Base-by-base conservation (phyloP, 2,329 filamentous ascomycete genomes). In the Hypomyces rosellus region DNA sequence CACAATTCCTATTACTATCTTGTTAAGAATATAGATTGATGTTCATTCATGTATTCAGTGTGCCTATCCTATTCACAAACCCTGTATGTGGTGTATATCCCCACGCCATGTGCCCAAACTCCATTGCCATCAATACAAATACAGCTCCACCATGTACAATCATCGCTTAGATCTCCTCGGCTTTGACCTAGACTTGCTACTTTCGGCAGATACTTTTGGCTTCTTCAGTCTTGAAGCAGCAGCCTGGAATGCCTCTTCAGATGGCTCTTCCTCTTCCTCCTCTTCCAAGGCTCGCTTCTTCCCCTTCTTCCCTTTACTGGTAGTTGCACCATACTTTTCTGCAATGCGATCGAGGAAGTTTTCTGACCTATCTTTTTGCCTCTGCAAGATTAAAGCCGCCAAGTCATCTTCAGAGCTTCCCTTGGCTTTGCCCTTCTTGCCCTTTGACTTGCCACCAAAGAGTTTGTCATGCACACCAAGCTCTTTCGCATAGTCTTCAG, bases 401-500 rank as follows among this genome's bases (percentile, higher is more conserved):
- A 95, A 72, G 16, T 68, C 72, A 33, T 75, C 72, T 59, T 81
- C 78, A 0, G 76, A 74, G 61, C 65, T 61, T 33, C 59, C 57
- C 58, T 70, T 72, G 37, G 63, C 66, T 54, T 73, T 72, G 50
- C 64, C 68, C 46, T 65, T 65, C 50, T 72, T 74, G 34, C 70
- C 73, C 59, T 78, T 80, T 33, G 38, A 9, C 52, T 71, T 70
- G 36, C 65, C 64, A 6, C 72, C 80, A 57, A 84, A 86, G 25
- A 89, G 64, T 64, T 86, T 84, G 51, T 88, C 85, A 59, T 86
- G 79, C 3, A 89, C 77, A 3, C 87, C 87, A 3, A 92, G 66
- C 66, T 92, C 81, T 66, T 87, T 85, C 1, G 86, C 86, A 53
- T 86, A 77, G 54, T 87, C 82, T 63, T 86, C 82, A 0, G 91